A percentile compares a stretch with the other conserved stretches of the same genome.
phyloP scores from a whole-genome alignment of 225 moss, liverwort and hornwort genomes.

The Anthoceros angustus region DNA sequence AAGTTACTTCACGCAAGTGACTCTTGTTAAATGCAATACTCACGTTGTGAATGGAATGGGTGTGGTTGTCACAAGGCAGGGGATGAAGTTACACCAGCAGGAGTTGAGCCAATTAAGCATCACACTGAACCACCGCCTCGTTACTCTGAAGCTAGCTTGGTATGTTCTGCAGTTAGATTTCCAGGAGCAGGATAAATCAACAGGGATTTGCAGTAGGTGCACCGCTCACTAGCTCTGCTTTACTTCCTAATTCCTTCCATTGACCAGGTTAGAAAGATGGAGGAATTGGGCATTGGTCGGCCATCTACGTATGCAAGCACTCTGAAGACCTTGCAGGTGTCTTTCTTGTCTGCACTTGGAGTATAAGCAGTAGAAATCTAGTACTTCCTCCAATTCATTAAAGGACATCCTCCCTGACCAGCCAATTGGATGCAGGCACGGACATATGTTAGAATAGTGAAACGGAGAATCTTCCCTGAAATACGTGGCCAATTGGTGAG shows the following conservation, averaged over 20 bases:
- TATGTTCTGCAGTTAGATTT: slow-evolving; percentile 12
- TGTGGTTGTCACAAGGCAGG: slow-evolving; percentile 38
- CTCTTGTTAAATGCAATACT: not conserved
- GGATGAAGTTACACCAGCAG: slow-evolving; percentile 22
- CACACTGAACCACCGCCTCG: slow-evolving; percentile 80
- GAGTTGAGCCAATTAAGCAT: slow-evolving; percentile 44
- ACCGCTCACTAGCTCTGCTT: not conserved
- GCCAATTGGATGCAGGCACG: slow-evolving; percentile 39
- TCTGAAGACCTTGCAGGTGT: slow-evolving; percentile 78
- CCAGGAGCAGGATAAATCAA: not conserved
- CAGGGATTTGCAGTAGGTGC: not conserved
- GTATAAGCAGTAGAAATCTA: no score
- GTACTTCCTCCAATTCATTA: no score
- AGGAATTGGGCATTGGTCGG: slow-evolving; percentile 92
- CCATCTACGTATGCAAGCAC: slow-evolving; percentile 97
- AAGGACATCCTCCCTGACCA: no score
- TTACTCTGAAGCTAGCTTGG: slow-evolving; percentile 80
- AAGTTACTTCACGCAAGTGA: not conserved
- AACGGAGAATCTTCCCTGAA: slow-evolving; percentile 69
- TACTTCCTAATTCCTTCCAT: not conserved
- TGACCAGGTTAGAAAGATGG: slow-evolving; percentile 66
- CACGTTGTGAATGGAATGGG: not conserved
- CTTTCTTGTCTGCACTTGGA: not conserved
- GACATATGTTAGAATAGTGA: slow-evolving; percentile 70
- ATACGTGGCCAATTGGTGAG: slow-evolving; percentile 79